Base-by-base conservation (phyloP, 2,329 filamentous ascomycete genomes). In the Emmonsiellopsis sp. region DNA sequence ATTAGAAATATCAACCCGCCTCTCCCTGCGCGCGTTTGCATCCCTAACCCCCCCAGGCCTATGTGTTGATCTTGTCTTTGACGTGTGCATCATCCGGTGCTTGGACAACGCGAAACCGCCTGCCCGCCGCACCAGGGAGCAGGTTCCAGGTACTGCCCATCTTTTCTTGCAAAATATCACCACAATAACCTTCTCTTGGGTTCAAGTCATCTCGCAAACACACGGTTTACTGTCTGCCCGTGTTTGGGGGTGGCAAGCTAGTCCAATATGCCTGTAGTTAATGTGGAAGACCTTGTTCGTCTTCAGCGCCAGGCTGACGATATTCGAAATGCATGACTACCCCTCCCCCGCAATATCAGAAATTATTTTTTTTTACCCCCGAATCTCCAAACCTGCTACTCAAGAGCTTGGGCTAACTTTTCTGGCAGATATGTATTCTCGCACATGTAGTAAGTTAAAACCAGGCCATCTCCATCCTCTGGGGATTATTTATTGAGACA, bases 281-380 rank as follows among this genome's bases (percentile, higher is more conserved):
- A 83, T 59, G 84, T 91, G 58, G 88, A 96, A 62, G 91, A 94
- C 77, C 82, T 98, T 66, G 87, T 93, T 62, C 82, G 84, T 71
- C 83, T 98, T 62, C 93, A 98, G 77, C 83, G 84, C 69, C 86
- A 91, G 68, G 83, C 90, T 62, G 83, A 91, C 60, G 87, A 91
- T 71, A 86, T 98, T 68, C 83, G 93, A 76, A 98, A 98, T 80
- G 90, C 94, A 77, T 70, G 82, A 69, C 63, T 64, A 60, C 62
- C 58, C 59, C 53, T 44, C 53, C 50, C 55, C 46, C 50, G 14
- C 42, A 14, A n/a, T 44, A 33, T 21, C 42, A 43, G 52, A 27
- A 21, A n/a, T 27, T 37, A 14, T 31, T 51, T 21, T 6, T 33
- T 42, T 17, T 21, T 27, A 17, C 21, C 5, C 21, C 36, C 36